Conservation (phyloP, 192 early-diverging fungal genomes). For the Coemansia javaensis region DNA sequence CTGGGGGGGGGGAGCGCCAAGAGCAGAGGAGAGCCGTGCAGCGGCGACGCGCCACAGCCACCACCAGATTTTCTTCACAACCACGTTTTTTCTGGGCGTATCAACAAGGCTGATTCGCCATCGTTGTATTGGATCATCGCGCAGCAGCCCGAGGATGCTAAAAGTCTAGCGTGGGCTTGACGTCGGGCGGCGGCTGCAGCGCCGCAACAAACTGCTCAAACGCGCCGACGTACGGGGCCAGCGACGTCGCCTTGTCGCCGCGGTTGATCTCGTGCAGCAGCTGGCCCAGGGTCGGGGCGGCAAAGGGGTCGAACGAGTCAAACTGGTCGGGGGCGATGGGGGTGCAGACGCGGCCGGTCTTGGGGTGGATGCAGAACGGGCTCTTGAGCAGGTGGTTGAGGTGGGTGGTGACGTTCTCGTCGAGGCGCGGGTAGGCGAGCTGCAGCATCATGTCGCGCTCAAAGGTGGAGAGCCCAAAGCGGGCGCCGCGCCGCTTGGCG, state of each 20-base stretch:
- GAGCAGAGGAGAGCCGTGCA: no score
- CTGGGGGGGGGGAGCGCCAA: no score
- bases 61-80: no score
- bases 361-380: conserved; percentile 96
- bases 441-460: conserved; percentile 81
- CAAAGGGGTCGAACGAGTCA: conserved; percentile 77
- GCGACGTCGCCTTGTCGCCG: conserved; percentile 51
- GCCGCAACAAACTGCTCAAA: conserved; percentile 66
- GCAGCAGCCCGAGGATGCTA: conserved; percentile 2
- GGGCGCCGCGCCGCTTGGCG: conserved; percentile 29
- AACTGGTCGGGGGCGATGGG: conserved; percentile 75
- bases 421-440: conserved; percentile 88
- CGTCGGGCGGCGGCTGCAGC: conserved; percentile 6
- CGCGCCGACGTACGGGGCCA: conserved; percentile 55
- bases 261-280: conserved; percentile 64
- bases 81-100: no score
- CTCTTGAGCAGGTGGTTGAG: conserved; percentile 94
- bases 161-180: conserved; percentile 24
- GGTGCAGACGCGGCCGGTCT: conserved; percentile 93
- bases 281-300: conserved; percentile 66
- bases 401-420: conserved; percentile 84
- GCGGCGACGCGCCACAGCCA: no score
- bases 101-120: no score
- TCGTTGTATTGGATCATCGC: background rate
- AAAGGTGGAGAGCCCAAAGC: conserved; percentile 32